Conservation (phyloP, 768 basidiomycete species). For the Cystofilobasidium bisporidii region DNA sequence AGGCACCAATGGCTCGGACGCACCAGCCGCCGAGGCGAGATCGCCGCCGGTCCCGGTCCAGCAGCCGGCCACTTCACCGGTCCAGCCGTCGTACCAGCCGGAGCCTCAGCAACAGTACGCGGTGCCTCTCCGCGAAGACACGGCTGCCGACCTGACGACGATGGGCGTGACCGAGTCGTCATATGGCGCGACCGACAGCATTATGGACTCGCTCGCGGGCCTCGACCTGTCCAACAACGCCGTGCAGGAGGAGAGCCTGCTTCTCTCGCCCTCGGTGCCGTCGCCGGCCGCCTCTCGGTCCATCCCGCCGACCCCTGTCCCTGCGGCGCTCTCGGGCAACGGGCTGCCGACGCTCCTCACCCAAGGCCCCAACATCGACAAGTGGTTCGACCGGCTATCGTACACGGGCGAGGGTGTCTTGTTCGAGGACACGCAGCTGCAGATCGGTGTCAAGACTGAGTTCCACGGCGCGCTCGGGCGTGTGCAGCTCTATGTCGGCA, state of each 20-base stretch:
- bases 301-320: neutral
- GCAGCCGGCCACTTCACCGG: constrained; percentile 28
- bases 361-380: constrained; percentile 57
- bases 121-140: constrained; percentile 20
- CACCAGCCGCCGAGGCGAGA: constrained; percentile 14
- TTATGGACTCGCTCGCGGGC: constrained; percentile 69
- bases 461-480: constrained; percentile 93
- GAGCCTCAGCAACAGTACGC: neutral
- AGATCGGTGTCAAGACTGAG: constrained; percentile 91
- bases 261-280: constrained; percentile 13
- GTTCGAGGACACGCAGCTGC: constrained; percentile 90
- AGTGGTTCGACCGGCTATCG: constrained; percentile 77
- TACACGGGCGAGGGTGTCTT: constrained; percentile 76
- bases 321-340: constrained; percentile 5
- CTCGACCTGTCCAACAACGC: constrained; percentile 53
- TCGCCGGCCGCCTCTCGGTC: neutral
- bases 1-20: constrained; percentile 32
- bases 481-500: constrained; percentile 87
- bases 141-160: constrained; percentile 36
- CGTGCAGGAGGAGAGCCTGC: constrained; percentile 35
- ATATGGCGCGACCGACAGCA: constrained; percentile 46
- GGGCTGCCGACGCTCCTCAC: constrained; percentile 49
- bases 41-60: constrained; percentile 27
- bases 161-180: constrained; percentile 38
- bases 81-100: neutral